Base-by-base conservation (phyloP, 306 rosid genomes). In the Ziziphus jujuba region DNA sequence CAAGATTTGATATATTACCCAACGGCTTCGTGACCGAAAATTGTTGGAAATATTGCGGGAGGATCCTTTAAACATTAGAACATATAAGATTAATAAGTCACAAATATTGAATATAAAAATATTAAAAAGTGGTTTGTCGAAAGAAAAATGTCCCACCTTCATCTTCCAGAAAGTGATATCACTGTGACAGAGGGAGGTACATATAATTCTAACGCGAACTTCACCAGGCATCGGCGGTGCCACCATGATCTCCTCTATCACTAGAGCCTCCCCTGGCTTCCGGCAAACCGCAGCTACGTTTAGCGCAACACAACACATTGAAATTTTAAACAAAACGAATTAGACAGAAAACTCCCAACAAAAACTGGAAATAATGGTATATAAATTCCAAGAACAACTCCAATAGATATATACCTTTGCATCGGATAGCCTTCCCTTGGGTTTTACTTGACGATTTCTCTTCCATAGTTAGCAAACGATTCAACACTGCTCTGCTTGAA, bases 21-120 rank as follows among this genome's bases (percentile, higher is more conserved):
- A 55, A 92, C 51, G 19, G 97, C 97, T 72, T 92, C 97, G 50
- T 92, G 97, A 49, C 97, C 97, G 13, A 89, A 48, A 77, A 92
- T 89, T 72, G 86, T 83, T 25, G 91, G 98, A 52, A 65, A 58
- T 57, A 85, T 63, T 66, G 66, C 95, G 45, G 87, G 93, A 71
- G 82, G 78, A 0, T 69, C 95, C 96, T 92, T 71, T 35, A 52
- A 34, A 25, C 55, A 47, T 47, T 11, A 11, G 17, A 47, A 47
- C 51, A 28, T 28, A 40, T n/a, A n/a, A n/a, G 1, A 38, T 22
- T 17, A 50, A 9, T 50, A 9, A 50, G 17, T 50, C 55, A 13
- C 54, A n/a, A 50, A 16, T 50, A 15, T 50, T 19, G 1, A 49
- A 48, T 9, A 49, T 17, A 49, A 15, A 1, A 49, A 5, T 4